Percentiles rank a stretch among this genome's conserved stretches.
Evolutionary conservation across 108 stramenopile species (phyloP).

Genomic region (Cyclotella cryptica): DNA sequence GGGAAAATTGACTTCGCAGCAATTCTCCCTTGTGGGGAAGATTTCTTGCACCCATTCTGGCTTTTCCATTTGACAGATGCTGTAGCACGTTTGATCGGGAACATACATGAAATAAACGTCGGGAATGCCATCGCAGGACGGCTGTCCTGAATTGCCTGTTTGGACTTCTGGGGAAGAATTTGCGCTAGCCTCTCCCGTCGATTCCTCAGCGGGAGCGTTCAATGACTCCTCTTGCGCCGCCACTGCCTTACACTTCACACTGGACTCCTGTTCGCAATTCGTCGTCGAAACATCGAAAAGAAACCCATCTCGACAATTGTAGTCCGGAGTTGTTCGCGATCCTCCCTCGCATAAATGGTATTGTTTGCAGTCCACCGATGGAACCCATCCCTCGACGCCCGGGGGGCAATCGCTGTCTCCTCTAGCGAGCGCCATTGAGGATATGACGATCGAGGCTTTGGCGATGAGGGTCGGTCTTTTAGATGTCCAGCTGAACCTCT

Average conservation of each 20-base stretch:
- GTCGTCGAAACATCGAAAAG: conserved; percentile 6
- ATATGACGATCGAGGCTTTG: neutral
- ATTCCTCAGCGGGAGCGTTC: neutral
- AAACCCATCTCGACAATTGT: conserved; percentile 15
- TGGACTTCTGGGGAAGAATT: neutral
- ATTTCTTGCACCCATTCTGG: conserved; percentile 15
- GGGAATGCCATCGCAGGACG: conserved; percentile 2
- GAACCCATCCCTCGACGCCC: conserved; percentile 7
- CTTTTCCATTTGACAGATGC: neutral
- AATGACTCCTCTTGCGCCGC: neutral
- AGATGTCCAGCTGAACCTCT: no score
- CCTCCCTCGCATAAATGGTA: conserved; percentile 18
- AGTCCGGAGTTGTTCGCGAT: conserved; percentile 1
- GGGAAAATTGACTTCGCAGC: conserved; percentile 14
- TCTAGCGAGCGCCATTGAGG: neutral
- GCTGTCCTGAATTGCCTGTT: neutral
- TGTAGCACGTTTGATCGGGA: conserved; percentile 9
- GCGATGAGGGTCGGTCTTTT: neutral
- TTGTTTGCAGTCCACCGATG: conserved; percentile 8
- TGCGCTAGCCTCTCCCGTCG: neutral
- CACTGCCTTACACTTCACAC: conserved; percentile 6
- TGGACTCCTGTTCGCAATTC: neutral
- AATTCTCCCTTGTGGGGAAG: conserved; percentile 14
- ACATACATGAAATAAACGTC: conserved; percentile 3
- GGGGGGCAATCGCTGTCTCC: conserved; percentile 11